phyloP scores from a whole-genome alignment of 805 yeast species.

The Kluyveromyces starmeri region DNA sequence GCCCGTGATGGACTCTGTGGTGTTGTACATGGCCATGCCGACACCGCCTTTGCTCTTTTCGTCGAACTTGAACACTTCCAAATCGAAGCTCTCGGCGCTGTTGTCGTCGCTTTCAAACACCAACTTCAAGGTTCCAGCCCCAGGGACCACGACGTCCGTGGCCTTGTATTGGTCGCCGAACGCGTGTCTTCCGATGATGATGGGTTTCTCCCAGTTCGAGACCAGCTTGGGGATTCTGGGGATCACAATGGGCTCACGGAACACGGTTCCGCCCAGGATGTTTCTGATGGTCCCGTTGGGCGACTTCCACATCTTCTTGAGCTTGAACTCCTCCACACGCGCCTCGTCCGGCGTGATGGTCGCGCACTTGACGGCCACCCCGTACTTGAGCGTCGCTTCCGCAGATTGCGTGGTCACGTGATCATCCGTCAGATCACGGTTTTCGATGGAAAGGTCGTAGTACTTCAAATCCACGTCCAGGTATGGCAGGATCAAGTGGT shows the following conservation, averaged over 20 bases:
- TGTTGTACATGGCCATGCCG: slow-evolving; percentile 90
- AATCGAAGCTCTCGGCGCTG: slow-evolving; percentile 22
- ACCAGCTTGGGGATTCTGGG: slow-evolving; percentile 81
- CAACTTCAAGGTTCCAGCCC: slow-evolving; percentile 70
- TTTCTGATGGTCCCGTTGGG: slow-evolving; percentile 97
- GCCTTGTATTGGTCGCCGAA: slow-evolving; percentile 96
- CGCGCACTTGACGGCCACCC: slow-evolving; percentile 95
- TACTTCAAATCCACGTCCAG: slow-evolving; percentile 82
- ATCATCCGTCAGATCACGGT: slow-evolving; percentile 83
- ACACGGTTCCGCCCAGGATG: slow-evolving; percentile 91
- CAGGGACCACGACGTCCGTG: slow-evolving; percentile 71
- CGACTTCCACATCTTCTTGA: slow-evolving; percentile 95
- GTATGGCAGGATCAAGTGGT: slow-evolving; percentile 76
- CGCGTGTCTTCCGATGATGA: slow-evolving; percentile 95
- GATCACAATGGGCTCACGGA: slow-evolving; percentile 92
- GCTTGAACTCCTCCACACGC: slow-evolving; percentile 79
- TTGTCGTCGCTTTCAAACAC: slow-evolving; percentile 68
- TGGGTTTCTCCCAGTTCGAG: slow-evolving; percentile 91
- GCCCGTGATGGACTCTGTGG: slow-evolving; percentile 80
- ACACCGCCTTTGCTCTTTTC: slow-evolving; percentile 49
- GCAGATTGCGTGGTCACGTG: slow-evolving; percentile 86
- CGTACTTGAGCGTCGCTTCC: slow-evolving; percentile 75
- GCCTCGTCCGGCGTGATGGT: slow-evolving; percentile 98
- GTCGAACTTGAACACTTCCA: slow-evolving; percentile 41
- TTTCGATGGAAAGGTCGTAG: slow-evolving; percentile 80